phyloP scores from a whole-genome alignment of 257 asterid species.

The Knoxia roxburghii region DNA sequence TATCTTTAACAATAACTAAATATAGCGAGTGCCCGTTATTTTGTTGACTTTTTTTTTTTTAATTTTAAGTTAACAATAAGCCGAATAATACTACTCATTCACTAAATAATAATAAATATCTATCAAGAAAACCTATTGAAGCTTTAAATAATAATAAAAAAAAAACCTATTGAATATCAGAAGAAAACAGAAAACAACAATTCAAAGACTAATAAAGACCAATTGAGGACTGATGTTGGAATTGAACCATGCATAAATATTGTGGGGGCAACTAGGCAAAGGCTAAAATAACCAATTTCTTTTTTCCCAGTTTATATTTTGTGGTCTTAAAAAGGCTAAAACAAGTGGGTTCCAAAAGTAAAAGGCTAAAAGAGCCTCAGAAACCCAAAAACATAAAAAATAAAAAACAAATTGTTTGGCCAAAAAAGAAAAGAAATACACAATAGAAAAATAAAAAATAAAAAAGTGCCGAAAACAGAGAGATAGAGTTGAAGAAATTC shows the following conservation, averaged over 20 bases:
- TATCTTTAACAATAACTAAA: no score
- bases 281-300: not conserved
- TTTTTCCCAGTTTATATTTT: slow-evolving; percentile 4
- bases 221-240: not conserved
- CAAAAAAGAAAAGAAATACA: not conserved
- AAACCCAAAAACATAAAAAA: slow-evolving; percentile 4
- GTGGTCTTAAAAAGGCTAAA: slow-evolving; percentile 20
- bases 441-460: not conserved
- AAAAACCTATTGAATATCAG: not conserved
- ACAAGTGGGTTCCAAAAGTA: slow-evolving; percentile 15
- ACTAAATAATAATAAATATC: no score
- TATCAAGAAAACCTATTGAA: no score
- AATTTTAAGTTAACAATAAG: no score
- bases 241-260: not conserved
- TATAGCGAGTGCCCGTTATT: no score
- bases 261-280: slow-evolving; percentile 14
- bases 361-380: slow-evolving; percentile 20
- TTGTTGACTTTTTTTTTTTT: no score
- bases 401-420: not conserved
- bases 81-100: no score
- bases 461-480: slow-evolving; percentile 2
- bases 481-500: slow-evolving; percentile 9
- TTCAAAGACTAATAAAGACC: not conserved
- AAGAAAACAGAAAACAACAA: not conserved
- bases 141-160: not conserved